Percentiles rank a stretch among this genome's conserved stretches.
Evolutionary conservation across 345 rosid species (phyloP).

Genomic region (Clausena lansium): DNA sequence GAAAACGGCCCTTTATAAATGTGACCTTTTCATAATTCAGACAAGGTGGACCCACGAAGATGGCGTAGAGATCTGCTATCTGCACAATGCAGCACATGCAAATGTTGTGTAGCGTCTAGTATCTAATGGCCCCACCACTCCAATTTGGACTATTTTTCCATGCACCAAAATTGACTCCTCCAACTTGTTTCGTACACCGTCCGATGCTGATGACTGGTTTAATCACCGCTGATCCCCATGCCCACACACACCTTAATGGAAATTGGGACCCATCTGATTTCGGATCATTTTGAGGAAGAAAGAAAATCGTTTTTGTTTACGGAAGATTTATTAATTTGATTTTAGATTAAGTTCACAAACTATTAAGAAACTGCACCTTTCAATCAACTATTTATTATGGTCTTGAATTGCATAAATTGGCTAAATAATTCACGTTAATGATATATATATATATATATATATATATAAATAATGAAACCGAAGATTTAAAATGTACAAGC

Average conservation of each 20-base stretch:
- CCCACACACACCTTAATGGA: background rate
- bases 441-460: too few relatives aligned
- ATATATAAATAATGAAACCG: too few relatives aligned
- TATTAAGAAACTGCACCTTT: background rate
- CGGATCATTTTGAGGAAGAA: background rate
- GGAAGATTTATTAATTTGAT: background rate
- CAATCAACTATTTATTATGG: constrained; percentile 8
- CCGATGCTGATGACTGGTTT: constrained; percentile 8
- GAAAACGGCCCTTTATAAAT: constrained; percentile 1
- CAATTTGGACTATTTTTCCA: constrained; percentile 12
- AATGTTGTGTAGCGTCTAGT: constrained; percentile 26
- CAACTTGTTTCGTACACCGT: background rate
- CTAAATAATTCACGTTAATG: background rate
- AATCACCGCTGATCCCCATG: constrained; percentile 3
- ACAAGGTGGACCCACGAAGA: constrained; percentile 43
- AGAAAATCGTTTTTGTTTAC: background rate
- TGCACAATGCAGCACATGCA: constrained; percentile 33
- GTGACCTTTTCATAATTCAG: constrained; percentile 24
- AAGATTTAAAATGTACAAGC: background rate
- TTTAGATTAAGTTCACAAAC: background rate
- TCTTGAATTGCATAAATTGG: background rate
- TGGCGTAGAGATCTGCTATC: constrained; percentile 40
- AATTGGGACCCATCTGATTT: background rate
- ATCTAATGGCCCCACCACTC: constrained; percentile 18
- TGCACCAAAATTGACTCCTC: constrained; percentile 7